Conservation (phyloP, 352 stramenopile genomes). For the Pythium plurisporium region DNA sequence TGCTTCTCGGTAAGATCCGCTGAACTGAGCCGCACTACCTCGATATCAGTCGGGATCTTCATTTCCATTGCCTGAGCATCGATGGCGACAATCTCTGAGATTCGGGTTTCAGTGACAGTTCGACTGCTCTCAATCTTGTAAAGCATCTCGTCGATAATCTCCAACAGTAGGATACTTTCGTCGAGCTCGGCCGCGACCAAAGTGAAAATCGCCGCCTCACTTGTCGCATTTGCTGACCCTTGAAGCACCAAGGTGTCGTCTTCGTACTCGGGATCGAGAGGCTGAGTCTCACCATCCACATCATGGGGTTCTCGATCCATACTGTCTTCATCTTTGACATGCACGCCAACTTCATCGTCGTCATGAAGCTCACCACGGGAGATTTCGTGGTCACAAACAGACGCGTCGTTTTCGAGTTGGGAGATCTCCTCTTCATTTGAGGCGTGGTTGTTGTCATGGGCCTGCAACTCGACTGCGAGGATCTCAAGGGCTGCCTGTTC, state of each 20-base stretch:
- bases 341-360: too few species aligned
- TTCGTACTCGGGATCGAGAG: background rate
- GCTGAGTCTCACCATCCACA: background rate
- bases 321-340: background rate
- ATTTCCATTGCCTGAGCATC: background rate
- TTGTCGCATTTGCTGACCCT: background rate
- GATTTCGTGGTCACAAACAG: too few species aligned
- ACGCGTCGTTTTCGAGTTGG: conserved; percentile 6
- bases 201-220: background rate
- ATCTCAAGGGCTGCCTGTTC: background rate
- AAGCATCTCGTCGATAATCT: conserved; percentile 17
- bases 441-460: conserved; percentile 5
- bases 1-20: conserved; percentile 31
- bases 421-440: conserved; percentile 5
- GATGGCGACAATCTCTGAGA: background rate
- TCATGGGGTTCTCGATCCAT: background rate
- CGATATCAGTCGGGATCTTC: background rate
- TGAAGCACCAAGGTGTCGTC: background rate
- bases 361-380: too few species aligned
- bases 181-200: conserved; percentile 6
- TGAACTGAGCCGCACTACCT: conserved; percentile 19
- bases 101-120: background rate
- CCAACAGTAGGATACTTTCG: conserved; percentile 10
- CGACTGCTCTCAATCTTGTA: conserved; percentile 3
- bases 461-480: conserved; percentile 10